A percentile compares a stretch with the other conserved stretches of the same genome.
phyloP scores from a whole-genome alignment of 352 stramenopile species.

The Pythium myriotylum region DNA sequence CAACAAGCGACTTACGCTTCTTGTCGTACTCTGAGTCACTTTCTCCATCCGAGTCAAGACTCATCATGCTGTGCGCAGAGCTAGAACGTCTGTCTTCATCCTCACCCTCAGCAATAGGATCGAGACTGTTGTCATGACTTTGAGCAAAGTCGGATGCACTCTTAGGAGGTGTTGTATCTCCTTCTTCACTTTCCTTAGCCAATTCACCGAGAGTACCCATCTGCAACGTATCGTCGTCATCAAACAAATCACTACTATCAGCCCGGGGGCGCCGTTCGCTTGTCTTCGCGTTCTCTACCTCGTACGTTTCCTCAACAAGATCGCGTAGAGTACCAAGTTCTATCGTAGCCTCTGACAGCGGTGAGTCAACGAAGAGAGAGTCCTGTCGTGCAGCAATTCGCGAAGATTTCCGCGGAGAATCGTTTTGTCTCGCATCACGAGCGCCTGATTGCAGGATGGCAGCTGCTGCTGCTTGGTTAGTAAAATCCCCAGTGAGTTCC shows the following conservation, averaged over 20 bases:
- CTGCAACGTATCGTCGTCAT: conserved; percentile 5
- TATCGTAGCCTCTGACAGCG: conserved; percentile 47
- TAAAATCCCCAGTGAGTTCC: conserved; percentile 86
- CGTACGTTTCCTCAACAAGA: conserved; percentile 52
- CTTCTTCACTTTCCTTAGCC: conserved; percentile 21
- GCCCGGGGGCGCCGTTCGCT: not conserved
- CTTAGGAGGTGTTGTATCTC: not conserved
- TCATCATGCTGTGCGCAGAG: conserved; percentile 76
- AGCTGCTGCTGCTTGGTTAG: conserved; percentile 38
- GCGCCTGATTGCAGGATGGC: conserved; percentile 11
- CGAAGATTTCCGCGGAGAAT: conserved; percentile 22
- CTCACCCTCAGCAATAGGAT: conserved; percentile 67
- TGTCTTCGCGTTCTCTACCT: conserved; percentile 13
- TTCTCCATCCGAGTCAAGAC: conserved; percentile 61
- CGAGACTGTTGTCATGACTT: conserved; percentile 38
- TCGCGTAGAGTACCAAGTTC: conserved; percentile 65
- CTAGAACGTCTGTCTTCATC: conserved; percentile 44
- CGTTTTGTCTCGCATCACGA: conserved; percentile 5
- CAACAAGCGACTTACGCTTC: conserved; percentile 56
- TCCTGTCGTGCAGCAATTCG: conserved; percentile 19
- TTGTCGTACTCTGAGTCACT: conserved; percentile 59
- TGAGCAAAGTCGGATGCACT: conserved; percentile 1
- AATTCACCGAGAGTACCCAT: conserved; percentile 29
- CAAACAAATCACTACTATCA: not conserved
- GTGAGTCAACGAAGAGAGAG: conserved; percentile 34